Conservation (phyloP, 495 filamentous ascomycete species). For the Podospora fimiseda region DNA sequence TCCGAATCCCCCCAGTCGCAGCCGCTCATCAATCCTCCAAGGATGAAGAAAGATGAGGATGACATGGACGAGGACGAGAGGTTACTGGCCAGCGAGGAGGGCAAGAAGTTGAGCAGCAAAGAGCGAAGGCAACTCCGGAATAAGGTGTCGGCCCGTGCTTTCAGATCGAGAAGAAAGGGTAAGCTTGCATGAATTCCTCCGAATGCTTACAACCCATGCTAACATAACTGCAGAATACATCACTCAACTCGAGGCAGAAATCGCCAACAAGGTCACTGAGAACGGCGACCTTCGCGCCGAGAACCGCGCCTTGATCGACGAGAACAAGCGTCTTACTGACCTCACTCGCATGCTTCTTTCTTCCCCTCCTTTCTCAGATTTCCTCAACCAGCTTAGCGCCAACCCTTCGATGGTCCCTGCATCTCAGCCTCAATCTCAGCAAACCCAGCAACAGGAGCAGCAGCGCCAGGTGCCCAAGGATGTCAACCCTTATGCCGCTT, state of each 20-base stretch:
- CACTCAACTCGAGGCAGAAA: conserved; percentile 78
- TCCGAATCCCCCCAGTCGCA: conserved; percentile 45
- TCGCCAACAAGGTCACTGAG: conserved; percentile 65
- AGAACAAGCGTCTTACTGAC: conserved; percentile 71
- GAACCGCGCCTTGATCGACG: conserved; percentile 67
- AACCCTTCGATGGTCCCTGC: conserved; percentile 14
- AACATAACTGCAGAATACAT: conserved; percentile 76
- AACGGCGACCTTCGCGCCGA: conserved; percentile 62
- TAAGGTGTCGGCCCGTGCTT: conserved; percentile 95
- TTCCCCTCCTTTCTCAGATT: conserved; percentile 78
- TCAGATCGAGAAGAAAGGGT: conserved; percentile 95
- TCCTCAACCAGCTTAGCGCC: conserved; percentile 65
- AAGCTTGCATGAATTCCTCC: conserved; percentile 25
- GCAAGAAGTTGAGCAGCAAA: conserved; percentile 93
- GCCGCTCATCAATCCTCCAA: conserved; percentile 51
- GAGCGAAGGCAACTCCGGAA: conserved; percentile 91
- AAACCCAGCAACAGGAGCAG: conserved; percentile 35
- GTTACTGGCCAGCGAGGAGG: conserved; percentile 87
- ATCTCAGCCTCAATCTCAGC: conserved; percentile 28
- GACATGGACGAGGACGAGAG: conserved; percentile 99
- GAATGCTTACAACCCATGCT: conserved; percentile 28
- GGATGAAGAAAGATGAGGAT: conserved; percentile 76
- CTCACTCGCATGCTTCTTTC: conserved; percentile 76
- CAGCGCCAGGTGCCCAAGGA: conserved; percentile 54
- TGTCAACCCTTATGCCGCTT: conserved; percentile 51